A percentile compares a stretch with the other conserved stretches of the same genome.
These are phyloP conservation scores for Fusarium sp. DNA, from an alignment of 2,329 filamentous ascomycete genomes.

Conservation along the genomic window DNA sequence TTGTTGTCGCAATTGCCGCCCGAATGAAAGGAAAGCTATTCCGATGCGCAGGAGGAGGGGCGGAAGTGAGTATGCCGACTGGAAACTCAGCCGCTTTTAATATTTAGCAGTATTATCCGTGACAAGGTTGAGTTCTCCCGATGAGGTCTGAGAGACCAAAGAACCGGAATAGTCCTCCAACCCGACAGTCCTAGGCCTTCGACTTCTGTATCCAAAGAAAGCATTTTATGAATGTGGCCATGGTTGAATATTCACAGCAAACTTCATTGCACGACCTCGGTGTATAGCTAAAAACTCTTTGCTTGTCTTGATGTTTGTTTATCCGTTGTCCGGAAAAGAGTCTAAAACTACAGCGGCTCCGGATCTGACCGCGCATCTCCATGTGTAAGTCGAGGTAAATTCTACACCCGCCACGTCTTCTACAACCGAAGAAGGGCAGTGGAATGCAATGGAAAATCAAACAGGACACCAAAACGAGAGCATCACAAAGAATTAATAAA, in stretches of 20 bases:
- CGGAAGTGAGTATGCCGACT: neutral
- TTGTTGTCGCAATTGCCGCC: slow-evolving; percentile 17
- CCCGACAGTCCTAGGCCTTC: no score
- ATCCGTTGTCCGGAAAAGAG: neutral
- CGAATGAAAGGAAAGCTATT: slow-evolving; percentile 22
- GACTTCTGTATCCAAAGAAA: neutral
- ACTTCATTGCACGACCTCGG: neutral
- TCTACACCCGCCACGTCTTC: neutral
- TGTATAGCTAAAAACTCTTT: neutral
- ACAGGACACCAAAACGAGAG: neutral
- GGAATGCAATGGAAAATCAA: neutral
- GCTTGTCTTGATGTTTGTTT: neutral
- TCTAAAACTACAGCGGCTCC: neutral
- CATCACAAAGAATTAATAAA: neutral
- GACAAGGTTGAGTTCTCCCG: neutral
- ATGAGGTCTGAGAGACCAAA: neutral
- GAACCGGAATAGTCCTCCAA: neutral
- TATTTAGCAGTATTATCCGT: neutral
- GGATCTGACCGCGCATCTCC: neutral
- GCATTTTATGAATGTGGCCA: neutral
- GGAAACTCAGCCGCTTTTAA: neutral
- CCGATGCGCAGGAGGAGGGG: neutral
- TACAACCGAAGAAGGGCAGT: neutral
- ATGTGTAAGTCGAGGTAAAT: neutral
- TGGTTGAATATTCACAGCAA: neutral